Conservation (phyloP, 2,329 filamentous ascomycete species). For the Trichoderma sp. region DNA sequence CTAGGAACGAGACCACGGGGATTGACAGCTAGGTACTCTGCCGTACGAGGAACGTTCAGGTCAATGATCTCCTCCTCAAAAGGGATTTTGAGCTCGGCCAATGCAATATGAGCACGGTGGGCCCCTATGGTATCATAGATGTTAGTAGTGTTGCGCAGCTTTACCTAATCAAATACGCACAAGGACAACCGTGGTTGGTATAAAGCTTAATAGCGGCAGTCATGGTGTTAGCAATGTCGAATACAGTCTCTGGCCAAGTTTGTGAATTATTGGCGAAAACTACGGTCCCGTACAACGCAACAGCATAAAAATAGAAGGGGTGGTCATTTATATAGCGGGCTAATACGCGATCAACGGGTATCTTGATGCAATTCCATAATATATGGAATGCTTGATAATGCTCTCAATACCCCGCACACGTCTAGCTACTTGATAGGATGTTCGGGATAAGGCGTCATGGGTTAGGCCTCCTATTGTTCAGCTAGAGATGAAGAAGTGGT, state of each 20-base stretch:
- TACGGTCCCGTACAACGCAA: not conserved
- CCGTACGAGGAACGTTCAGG: conserved; percentile 62
- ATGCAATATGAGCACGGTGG: conserved; percentile 70
- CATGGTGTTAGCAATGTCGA: not conserved
- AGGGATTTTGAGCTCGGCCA: conserved; percentile 62
- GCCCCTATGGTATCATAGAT: conserved; percentile 45
- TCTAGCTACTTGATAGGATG: not conserved
- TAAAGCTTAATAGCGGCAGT: conserved; percentile 58
- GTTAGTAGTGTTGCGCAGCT: not conserved
- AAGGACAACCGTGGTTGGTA: conserved; percentile 68
- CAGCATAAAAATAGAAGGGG: not conserved
- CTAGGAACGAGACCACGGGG: conserved; percentile 74
- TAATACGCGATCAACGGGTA: not conserved
- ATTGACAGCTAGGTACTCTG: conserved; percentile 74
- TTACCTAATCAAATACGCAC: conserved; percentile 30
- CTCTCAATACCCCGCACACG: conserved; percentile 1
- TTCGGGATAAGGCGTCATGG: not conserved
- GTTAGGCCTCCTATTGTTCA: not conserved
- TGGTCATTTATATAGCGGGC: not conserved
- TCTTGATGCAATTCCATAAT: conserved; percentile 6
- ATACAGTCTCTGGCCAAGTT: not conserved
- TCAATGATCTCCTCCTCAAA: conserved; percentile 74
- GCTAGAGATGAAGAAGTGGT: not conserved
- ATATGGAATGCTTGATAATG: not conserved
- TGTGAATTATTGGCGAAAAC: not conserved